A percentile compares a stretch with the other conserved stretches of the same genome.
Conservation (phyloP, 179 eudicot species). For the Silene noctiflora region DNA sequence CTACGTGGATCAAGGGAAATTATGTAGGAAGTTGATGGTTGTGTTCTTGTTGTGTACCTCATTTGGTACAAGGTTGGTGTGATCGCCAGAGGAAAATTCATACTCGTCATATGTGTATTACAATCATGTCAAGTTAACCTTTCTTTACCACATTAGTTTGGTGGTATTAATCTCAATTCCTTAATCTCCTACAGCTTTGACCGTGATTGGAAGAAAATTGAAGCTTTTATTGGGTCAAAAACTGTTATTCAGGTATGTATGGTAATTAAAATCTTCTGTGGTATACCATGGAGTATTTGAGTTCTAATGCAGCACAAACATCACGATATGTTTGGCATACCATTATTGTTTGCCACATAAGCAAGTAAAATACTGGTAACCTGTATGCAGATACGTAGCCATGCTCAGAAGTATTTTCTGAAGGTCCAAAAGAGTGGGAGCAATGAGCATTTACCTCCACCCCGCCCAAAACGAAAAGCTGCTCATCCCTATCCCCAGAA, state of each 20-base stretch:
- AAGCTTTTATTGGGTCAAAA: constrained; percentile 92
- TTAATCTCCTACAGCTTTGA: constrained; percentile 59
- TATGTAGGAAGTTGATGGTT: not conserved
- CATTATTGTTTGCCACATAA: constrained; percentile 1
- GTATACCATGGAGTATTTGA: not conserved
- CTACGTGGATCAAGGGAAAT: not conserved
- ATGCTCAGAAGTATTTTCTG: constrained; percentile 89
- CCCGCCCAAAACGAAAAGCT: constrained; percentile 96
- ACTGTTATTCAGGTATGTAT: constrained; percentile 82
- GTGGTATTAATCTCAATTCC: constrained; percentile 4
- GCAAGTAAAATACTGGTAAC: constrained; percentile 5
- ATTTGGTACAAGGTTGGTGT: not conserved
- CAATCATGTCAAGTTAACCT: not conserved
- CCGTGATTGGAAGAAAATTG: constrained; percentile 98
- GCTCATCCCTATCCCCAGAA: constrained; percentile 96
- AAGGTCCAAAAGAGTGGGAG: constrained; percentile 94
- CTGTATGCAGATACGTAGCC: constrained; percentile 78
- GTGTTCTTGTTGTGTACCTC: not conserved
- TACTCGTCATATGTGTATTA: not conserved
- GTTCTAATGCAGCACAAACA: not conserved
- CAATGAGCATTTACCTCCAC: constrained; percentile 94
- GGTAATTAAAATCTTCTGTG: not conserved
- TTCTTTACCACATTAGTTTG: constrained; percentile 1
- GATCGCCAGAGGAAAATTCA: not conserved
- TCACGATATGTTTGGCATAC: not conserved